Conservation (phyloP, 768 basidiomycete species). For the Lactifluus pinguis region DNA sequence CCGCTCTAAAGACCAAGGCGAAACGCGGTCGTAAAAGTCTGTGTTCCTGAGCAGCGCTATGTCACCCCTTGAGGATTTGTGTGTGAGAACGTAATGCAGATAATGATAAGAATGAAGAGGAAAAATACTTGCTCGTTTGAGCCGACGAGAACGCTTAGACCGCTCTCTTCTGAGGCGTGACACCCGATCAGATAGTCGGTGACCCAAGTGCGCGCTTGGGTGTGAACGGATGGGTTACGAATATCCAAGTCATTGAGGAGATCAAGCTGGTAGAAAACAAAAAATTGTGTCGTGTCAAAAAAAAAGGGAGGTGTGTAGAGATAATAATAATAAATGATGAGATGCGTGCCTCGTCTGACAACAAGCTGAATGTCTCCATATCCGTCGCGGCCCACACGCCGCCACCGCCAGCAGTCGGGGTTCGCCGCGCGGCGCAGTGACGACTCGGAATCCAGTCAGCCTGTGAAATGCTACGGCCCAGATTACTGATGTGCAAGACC, state of each 20-base stretch:
- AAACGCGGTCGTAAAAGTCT: constrained; percentile 19
- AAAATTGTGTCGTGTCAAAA: not conserved
- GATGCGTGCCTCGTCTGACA: constrained; percentile 57
- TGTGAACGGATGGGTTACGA: constrained; percentile 53
- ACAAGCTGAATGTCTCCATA: constrained; percentile 89
- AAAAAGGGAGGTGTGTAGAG: not conserved
- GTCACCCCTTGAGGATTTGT: constrained; percentile 23
- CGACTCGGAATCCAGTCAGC: constrained; percentile 50
- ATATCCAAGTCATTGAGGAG: constrained; percentile 49
- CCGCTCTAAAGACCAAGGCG: constrained; percentile 26
- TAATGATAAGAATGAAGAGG: not conserved
- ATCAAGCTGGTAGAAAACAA: constrained; percentile 45
- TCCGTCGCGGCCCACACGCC: constrained; percentile 80
- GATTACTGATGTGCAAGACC: constrained; percentile 70
- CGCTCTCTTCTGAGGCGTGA: constrained; percentile 28
- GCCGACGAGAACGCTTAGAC: constrained; percentile 53
- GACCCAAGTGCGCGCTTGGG: constrained; percentile 53
- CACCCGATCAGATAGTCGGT: constrained; percentile 68
- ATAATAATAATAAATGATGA: too few species aligned
- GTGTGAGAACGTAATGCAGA: not conserved
- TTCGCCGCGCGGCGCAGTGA: constrained; percentile 20
- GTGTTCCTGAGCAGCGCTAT: constrained; percentile 25
- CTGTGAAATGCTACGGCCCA: constrained; percentile 74
- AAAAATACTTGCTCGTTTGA: constrained; percentile 56
- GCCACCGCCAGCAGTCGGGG: constrained; percentile 24